These are phyloP conservation scores for Vitis hybrid DNA, from an alignment of 177 flowering plant species.

Conservation along the genomic window DNA sequence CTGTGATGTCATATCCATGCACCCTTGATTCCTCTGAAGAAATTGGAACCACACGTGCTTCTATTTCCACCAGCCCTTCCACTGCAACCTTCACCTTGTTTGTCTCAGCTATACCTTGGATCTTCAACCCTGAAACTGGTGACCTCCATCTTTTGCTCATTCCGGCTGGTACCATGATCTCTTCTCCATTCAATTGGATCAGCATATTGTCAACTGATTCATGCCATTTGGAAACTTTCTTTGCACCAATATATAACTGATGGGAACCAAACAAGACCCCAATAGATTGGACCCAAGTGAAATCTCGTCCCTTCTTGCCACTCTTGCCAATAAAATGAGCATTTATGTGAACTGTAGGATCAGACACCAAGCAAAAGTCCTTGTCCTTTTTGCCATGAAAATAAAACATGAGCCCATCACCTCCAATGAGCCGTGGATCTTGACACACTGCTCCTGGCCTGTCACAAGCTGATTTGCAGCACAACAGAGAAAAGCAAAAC, in stretches of 20 bases:
- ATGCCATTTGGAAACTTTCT: constrained; percentile 21
- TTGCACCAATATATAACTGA: constrained; percentile 20
- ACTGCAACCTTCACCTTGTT: constrained; percentile 13
- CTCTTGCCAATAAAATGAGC: constrained; percentile 36
- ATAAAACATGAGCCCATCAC: constrained; percentile 25
- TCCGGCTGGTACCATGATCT: neutral
- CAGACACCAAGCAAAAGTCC: constrained; percentile 30
- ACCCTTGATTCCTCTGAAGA: constrained; percentile 17
- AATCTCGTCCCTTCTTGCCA: constrained; percentile 19
- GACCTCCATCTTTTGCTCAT: constrained; percentile 14
- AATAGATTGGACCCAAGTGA: constrained; percentile 32
- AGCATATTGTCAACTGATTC: constrained; percentile 13
- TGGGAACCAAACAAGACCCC: constrained; percentile 23
- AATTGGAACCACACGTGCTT: constrained; percentile 17
- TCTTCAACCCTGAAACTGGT: neutral
- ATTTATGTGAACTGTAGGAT: constrained; percentile 24
- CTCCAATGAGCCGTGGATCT: constrained; percentile 27
- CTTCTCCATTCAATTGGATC: constrained; percentile 16
- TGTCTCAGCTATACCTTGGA: constrained; percentile 4
- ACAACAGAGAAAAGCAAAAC: neutral
- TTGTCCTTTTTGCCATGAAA: constrained; percentile 32
- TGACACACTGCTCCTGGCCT: constrained; percentile 24
- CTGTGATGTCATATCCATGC: constrained; percentile 23
- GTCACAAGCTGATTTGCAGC: constrained; percentile 22
- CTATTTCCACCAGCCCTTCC: constrained; percentile 12